phyloP scores from a whole-genome alignment of 2,329 filamentous ascomycete species.

The Cryoendolithus antarcticus region DNA sequence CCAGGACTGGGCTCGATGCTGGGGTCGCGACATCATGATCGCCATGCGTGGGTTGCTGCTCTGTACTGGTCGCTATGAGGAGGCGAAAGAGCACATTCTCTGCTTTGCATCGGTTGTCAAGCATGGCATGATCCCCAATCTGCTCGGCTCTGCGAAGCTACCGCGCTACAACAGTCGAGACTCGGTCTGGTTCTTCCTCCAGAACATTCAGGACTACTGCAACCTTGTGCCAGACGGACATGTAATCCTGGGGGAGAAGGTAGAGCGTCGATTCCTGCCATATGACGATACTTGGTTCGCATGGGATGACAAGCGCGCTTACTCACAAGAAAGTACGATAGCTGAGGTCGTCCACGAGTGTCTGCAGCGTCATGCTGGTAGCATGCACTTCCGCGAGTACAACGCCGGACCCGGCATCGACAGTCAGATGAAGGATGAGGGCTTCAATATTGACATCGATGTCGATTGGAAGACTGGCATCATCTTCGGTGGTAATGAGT shows the following conservation, averaged over 20 bases:
- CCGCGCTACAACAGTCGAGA: constrained; percentile 94
- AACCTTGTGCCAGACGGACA: constrained; percentile 67
- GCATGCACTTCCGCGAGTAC: constrained; percentile 85
- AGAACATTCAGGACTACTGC: constrained; percentile 88
- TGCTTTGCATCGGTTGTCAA: constrained; percentile 94
- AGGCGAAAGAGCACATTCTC: constrained; percentile 86
- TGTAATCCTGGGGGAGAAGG: constrained; percentile 61
- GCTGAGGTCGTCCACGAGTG: constrained; percentile 88
- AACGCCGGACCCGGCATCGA: constrained; percentile 85
- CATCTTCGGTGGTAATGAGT: constrained; percentile 86
- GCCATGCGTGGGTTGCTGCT: constrained; percentile 85
- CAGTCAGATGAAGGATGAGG: constrained; percentile 81
- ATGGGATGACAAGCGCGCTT: constrained; percentile 67
- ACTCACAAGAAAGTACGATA: constrained; percentile 70
- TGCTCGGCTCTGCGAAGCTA: constrained; percentile 71
- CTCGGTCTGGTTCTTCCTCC: constrained; percentile 95
- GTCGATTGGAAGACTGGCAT: constrained; percentile 87
- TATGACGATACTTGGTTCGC: constrained; percentile 95
- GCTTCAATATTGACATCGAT: constrained; percentile 82
- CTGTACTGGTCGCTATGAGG: constrained; percentile 73
- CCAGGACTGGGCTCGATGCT: constrained; percentile 87
- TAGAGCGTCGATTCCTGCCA: constrained; percentile 76
- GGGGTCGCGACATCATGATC: constrained; percentile 96
- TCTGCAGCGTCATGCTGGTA: constrained; percentile 78
- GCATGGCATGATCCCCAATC: constrained; percentile 95